Evolutionary conservation across 2,329 filamentous ascomycete species (phyloP), one percentile per base, ranked within the genome.

Genomic region (Apiospora malaysiana): DNA sequence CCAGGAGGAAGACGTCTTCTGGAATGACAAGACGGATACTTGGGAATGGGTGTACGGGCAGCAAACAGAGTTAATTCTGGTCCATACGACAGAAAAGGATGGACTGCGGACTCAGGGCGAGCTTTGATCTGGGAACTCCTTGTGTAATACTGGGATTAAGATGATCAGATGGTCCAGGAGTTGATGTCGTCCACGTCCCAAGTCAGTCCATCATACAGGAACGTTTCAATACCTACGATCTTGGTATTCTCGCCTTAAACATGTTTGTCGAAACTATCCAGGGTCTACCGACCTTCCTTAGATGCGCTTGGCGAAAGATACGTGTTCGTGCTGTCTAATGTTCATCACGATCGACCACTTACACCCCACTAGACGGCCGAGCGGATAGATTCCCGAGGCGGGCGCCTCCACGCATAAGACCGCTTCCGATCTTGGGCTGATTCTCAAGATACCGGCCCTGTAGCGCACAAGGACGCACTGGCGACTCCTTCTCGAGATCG

Each of bases 21-120:
- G 83, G 81, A 79, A 81, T 69, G 78, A 79, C n/a, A 74, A 76
- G 40, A 78, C 77, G 18, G 76, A 78, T 23, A 76, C 77, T 2
- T 87, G 84, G 82, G 81, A 85, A 32, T 87, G 85, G 85, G 85
- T 86, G 1, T 85, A 83, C 71, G 85, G 82, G 9, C 79, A 83
- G 68, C 85, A 87, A 76, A 82, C 85, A 69, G 76, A 80, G 69
- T 84, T 85, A 71, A 82, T 85, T 69, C 72, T 84, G 7, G 72
- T 84, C 25, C 69, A 73, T n/a, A 43, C 67, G 8, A 40, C 18
- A 2, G 56, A 63, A 4, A 12, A 59, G 21, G 32, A n/a, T 5
- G 18, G 40, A 4, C 56, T 63, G 32, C 27, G 18, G 27, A 21
- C 21, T 5, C 56, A 63, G 18, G 56, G 18, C 8, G 56, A 63